Percentiles rank a stretch among this genome's conserved stretches.
phyloP scores from a whole-genome alignment of 345 rosid species.

The Eucalyptus fibrosa region DNA sequence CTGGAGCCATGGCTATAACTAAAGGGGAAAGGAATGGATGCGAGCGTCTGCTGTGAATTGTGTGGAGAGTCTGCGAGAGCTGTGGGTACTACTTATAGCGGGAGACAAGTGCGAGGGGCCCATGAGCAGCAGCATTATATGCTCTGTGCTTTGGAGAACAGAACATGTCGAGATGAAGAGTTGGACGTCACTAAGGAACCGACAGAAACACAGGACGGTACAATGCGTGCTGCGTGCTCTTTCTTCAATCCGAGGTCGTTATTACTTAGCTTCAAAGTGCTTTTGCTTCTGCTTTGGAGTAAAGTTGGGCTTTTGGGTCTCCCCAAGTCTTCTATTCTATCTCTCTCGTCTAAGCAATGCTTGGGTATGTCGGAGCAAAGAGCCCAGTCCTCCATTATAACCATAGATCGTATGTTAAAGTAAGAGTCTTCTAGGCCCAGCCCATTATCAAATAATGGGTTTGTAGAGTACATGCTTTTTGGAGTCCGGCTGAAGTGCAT shows the following conservation, averaged over 20 bases:
- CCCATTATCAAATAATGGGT: not conserved
- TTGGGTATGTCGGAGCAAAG: not conserved
- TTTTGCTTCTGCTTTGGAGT: not conserved
- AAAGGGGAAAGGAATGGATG: not conserved
- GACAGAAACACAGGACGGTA: not conserved
- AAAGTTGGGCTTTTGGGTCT: not conserved
- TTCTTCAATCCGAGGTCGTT: not conserved
- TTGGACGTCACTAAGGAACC: not conserved
- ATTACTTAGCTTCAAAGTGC: not conserved
- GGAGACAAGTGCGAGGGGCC: not conserved
- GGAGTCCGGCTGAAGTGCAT: not conserved
- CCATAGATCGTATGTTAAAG: not conserved
- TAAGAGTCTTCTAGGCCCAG: not conserved
- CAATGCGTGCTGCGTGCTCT: not conserved
- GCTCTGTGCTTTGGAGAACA: not conserved
- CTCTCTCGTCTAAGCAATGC: not conserved
- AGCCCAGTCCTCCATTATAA: not conserved
- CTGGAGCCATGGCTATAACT: not conserved
- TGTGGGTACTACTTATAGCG: not conserved
- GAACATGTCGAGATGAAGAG: not conserved
- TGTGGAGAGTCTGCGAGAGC: not conserved
- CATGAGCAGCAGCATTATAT: not conserved
- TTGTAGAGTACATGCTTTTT: not conserved
- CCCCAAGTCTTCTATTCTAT: not conserved
- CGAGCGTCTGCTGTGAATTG: not conserved